phyloP scores from a whole-genome alignment of 768 basidiomycete species.

The Pleurotus cornucopiae region DNA sequence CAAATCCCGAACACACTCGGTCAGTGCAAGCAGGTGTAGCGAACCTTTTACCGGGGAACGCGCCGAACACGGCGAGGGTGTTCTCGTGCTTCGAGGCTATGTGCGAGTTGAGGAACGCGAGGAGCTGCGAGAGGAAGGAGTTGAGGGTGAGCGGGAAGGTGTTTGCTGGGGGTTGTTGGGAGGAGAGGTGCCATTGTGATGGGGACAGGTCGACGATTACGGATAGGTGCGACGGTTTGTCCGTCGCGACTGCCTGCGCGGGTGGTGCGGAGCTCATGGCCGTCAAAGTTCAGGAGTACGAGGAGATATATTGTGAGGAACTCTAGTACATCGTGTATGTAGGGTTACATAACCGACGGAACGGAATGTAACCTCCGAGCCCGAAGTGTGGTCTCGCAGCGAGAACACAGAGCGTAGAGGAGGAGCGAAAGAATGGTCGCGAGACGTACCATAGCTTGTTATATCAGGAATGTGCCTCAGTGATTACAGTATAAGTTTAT shows the following conservation, averaged over 20 bases:
- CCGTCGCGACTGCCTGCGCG: not conserved
- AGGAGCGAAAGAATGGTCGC: too few species aligned
- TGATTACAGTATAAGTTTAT: too few species aligned
- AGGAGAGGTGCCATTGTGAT: constrained; percentile 78
- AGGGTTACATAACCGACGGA: too few species aligned
- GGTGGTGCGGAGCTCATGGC: too few species aligned
- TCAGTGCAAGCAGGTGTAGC: constrained; percentile 10
- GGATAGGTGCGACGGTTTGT: constrained; percentile 57
- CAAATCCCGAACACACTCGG: not conserved
- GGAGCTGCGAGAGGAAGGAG: constrained; percentile 76
- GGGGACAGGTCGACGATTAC: constrained; percentile 86
- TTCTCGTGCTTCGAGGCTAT: constrained; percentile 91
- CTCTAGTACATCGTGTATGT: too few species aligned
- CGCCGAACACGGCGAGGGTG: constrained; percentile 87
- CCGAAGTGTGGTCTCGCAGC: too few species aligned
- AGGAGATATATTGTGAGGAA: too few species aligned
- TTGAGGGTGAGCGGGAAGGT: constrained; percentile 57
- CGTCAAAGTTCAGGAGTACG: too few species aligned
- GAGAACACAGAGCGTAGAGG: too few species aligned
- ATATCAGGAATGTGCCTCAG: too few species aligned
- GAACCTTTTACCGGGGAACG: constrained; percentile 79
- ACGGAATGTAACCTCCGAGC: too few species aligned
- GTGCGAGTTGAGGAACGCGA: constrained; percentile 92
- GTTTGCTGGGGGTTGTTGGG: constrained; percentile 34
- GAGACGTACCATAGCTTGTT: too few species aligned